Base-by-base conservation (phyloP, 2,329 filamentous ascomycete genomes). In the Ophiostoma sp. region DNA sequence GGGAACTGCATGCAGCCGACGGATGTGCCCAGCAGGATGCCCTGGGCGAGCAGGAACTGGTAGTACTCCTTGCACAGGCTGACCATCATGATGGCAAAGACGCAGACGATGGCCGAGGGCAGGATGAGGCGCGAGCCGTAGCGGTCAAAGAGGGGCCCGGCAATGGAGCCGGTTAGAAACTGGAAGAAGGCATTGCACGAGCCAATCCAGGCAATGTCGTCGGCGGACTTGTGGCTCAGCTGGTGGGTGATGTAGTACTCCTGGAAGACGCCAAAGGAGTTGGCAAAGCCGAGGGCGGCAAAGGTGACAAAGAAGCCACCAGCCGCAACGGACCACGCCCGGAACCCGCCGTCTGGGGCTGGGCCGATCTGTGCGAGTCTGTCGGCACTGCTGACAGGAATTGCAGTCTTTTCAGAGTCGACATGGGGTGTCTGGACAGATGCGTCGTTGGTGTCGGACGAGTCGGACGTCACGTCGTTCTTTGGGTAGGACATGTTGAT, bases 71-170 rank as follows among this genome's bases (percentile, higher is more conserved):
- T 74, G 74, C 78, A 80, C 13, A 82, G 67, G 65, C 78, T 79
- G 33, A 67, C 67, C 3, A 78, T 76, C 76, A 88, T 83, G 72
- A 84, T 77, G 54, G 72, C 72, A 36, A 74, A 70, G 67, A 86
- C 80, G 13, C 82, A 81, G 70, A 83, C 81, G 69, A 85, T 77
- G 75, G 85, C 84, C 76, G 86, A 83, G 71, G 85, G 79, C 2
- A 86, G 77, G 75, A 86, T 85, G 73, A 81, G 79, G 76, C 74
- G 76, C 52, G 76, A 74, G 15, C 81, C 80, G 67, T 77, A 79
- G 6, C 79, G 78, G 76, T 80, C 79, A 68, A 79, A 79, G 17
- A 79, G 67, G 5, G 78, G 76, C 7, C 79, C 79, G 1, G 75
- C 73, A 3, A 79, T 52, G 5, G 72, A 70, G 5, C 77, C 78